Evolutionary conservation across 306 rosid species (phyloP).

Genomic region (Cicer judaicum): DNA sequence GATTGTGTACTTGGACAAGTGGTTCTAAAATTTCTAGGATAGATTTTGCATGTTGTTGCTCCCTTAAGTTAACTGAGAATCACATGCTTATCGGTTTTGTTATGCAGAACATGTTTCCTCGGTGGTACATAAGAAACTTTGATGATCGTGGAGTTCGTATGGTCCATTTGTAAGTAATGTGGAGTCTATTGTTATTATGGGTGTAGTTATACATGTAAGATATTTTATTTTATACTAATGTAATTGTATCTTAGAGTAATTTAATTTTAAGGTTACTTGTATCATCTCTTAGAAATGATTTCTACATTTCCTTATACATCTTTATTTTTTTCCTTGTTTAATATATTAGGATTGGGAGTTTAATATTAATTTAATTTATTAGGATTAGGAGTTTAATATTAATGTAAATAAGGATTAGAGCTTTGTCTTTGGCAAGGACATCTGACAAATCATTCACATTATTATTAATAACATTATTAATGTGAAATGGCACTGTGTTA

Average conservation of each 20-base stretch:
- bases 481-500: not conserved
- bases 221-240: no score
- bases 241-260: not conserved
- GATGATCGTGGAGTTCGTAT: slow-evolving; percentile 60
- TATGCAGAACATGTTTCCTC: slow-evolving; percentile 81
- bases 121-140: slow-evolving; percentile 84
- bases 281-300: not conserved
- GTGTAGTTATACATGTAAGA: no score
- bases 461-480: not conserved
- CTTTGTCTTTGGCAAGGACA: not conserved
- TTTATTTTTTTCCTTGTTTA: not conserved
- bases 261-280: not conserved
- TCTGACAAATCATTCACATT: not conserved
- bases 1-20: slow-evolving; percentile 12
- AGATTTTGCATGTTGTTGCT: slow-evolving; percentile 14
- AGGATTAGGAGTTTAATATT: not conserved
- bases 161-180: slow-evolving; percentile 78
- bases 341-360: no score
- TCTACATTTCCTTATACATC: not conserved
- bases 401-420: not conserved
- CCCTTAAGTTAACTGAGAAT: slow-evolving; percentile 30
- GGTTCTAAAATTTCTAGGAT: slow-evolving; percentile 29
- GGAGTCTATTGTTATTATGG: slow-evolving; percentile 36
- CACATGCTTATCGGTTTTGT: slow-evolving; percentile 37
- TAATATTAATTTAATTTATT: not conserved